Base-by-base conservation (phyloP, 2,329 filamentous ascomycete genomes). In the Ophiocordyceps robertsii region DNA sequence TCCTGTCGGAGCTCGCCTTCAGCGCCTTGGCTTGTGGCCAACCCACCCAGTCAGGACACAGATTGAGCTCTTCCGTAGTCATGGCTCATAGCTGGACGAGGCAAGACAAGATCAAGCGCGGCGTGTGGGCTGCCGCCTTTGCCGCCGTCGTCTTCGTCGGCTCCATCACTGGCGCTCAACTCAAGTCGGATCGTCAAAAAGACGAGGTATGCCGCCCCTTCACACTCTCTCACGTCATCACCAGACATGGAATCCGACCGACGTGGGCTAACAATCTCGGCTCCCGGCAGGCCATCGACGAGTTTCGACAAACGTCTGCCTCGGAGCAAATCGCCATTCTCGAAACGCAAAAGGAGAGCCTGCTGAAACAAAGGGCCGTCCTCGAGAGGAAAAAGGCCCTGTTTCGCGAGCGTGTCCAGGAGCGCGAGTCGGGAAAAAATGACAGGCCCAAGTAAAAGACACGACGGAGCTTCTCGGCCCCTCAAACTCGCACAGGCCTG, bases 121-220 rank as follows among this genome's bases (percentile, higher is more conserved):
- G 57, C 43, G 44, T 63, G 43, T 57, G 56, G 54, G 69, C 69
- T n/a, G 60, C 55, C 30, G 68, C 66, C 30, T 63, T 70, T 46
- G 65, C 62, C 3, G 67, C 67, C 45, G 62, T 70, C 44, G 62
- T 69, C 46, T 58, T 65, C 45, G 66, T 69, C 29, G 68, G 69
- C 44, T 55, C 65, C 37, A 59, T 68, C 38, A 71, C 70, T 43
- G 70, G 70, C 41, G 70, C 69, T 7, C 65, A 66, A 38, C 52
- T 73, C 38, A 72, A 72, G 56, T 62, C 63, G 39, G 65, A 70
- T 45, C 59, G 64, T 44, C 67, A 73, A 47, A 69, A 63, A 49
- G 56, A 61, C 47, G 55, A 67, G 51, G 68, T 70, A 27, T 9
- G 24, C 45, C 21, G 19, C 6, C 8, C 13, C 27, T 32, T 6